These are phyloP conservation scores for Calonectria pteridis DNA, from an alignment of 2,329 filamentous ascomycete genomes.

Conservation along the genomic window DNA sequence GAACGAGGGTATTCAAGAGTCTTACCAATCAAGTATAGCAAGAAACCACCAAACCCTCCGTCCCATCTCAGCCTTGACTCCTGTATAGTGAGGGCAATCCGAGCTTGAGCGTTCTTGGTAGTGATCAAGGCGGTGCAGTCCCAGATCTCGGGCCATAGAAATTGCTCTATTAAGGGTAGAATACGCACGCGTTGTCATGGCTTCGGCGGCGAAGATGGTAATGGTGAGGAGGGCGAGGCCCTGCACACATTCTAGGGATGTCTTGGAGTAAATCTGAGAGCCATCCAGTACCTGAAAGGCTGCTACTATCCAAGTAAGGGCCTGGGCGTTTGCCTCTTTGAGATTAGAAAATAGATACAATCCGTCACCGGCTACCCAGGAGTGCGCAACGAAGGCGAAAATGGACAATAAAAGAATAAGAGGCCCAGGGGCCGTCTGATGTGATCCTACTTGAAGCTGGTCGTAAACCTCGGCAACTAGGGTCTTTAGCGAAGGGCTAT, in stretches of 20 bases:
- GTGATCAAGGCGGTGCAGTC: slow-evolving; percentile 55
- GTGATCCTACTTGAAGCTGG: slow-evolving; percentile 38
- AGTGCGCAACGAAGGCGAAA: slow-evolving; percentile 47
- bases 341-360: slow-evolving; percentile 43
- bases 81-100: slow-evolving; percentile 35
- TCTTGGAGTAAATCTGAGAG: slow-evolving; percentile 43
- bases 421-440: slow-evolving; percentile 40
- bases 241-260: slow-evolving; percentile 52
- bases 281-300: slow-evolving; percentile 53
- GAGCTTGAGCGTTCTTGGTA: slow-evolving; percentile 32
- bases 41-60: slow-evolving; percentile 61
- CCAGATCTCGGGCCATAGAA: slow-evolving; percentile 42
- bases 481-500: slow-evolving; percentile 43
- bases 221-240: slow-evolving; percentile 54
- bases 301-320: slow-evolving; percentile 50
- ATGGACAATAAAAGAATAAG: slow-evolving; percentile 48
- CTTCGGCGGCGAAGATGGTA: slow-evolving; percentile 53
- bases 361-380: slow-evolving; percentile 46
- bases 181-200: slow-evolving; percentile 33
- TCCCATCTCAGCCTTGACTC: slow-evolving; percentile 52
- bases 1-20: neutral
- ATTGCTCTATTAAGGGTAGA: slow-evolving; percentile 34
- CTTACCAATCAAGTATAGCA: slow-evolving; percentile 55
- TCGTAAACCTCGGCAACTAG: slow-evolving; percentile 49
- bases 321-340: slow-evolving; percentile 45